Percentiles rank a stretch among this genome's conserved stretches.
phyloP scores from a whole-genome alignment of 768 basidiomycete species.

The Leucocoprinus birnbaumii region DNA sequence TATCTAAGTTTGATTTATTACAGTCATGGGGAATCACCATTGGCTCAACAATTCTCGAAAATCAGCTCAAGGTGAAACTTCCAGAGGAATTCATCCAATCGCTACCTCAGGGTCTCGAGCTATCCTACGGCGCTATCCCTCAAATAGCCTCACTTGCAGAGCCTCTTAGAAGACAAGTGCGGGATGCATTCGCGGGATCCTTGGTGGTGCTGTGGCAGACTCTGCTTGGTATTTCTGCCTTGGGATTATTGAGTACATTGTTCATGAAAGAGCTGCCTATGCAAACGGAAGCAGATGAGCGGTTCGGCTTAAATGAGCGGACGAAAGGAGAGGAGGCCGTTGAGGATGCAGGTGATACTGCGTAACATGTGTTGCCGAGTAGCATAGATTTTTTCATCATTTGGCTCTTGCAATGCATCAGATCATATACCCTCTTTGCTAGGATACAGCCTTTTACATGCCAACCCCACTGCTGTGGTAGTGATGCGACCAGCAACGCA shows the following conservation, averaged over 20 bases:
- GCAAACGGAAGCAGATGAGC: slow-evolving; percentile 25
- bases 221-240: slow-evolving; percentile 34
- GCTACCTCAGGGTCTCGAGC: slow-evolving; percentile 32
- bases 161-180: slow-evolving; percentile 29
- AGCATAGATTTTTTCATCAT: too few relatives aligned
- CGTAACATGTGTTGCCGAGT: not conserved
- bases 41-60: slow-evolving; percentile 48
- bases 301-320: slow-evolving; percentile 26
- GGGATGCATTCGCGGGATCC: slow-evolving; percentile 37
- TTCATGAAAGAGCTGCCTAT: slow-evolving; percentile 32
- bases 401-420: too few relatives aligned
- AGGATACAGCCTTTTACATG: too few relatives aligned
- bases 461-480: too few relatives aligned
- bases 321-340: not conserved
- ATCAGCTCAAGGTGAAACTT: slow-evolving; percentile 38
- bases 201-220: slow-evolving; percentile 40
- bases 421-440: too few relatives aligned
- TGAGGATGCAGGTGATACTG: not conserved
- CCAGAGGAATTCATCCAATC: slow-evolving; percentile 33
- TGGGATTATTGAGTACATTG: slow-evolving; percentile 31
- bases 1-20: slow-evolving; percentile 3
- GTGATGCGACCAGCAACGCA: too few relatives aligned
- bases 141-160: slow-evolving; percentile 30
- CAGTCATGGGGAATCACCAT: slow-evolving; percentile 53
- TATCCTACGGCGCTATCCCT: slow-evolving; percentile 45